phyloP scores from a whole-genome alignment of 1,284 basidiomycete genomes.

The Ganoderma lucidum region DNA sequence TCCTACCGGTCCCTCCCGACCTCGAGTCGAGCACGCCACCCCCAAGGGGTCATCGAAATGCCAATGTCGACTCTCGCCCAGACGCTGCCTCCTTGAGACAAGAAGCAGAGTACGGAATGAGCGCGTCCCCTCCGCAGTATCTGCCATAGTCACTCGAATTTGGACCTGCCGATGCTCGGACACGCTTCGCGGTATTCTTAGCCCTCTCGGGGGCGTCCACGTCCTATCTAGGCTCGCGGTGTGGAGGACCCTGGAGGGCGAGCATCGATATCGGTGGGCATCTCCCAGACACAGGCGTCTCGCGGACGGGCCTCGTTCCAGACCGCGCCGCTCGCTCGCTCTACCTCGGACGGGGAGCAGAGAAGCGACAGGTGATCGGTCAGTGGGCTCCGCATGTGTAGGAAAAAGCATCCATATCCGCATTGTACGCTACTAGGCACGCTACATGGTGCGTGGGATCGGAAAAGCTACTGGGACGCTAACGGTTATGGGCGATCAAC shows the following conservation, averaged over 20 bases:
- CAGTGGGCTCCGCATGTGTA: background rate
- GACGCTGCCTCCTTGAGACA: slow-evolving; percentile 1
- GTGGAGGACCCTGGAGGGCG: background rate
- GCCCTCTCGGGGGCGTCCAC: background rate
- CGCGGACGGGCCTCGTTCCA: background rate
- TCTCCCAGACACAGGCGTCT: background rate
- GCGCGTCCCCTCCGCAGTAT: slow-evolving; percentile 26
- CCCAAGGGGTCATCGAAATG: slow-evolving; percentile 15
- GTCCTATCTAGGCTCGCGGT: background rate
- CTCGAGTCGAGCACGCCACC: slow-evolving; percentile 12
- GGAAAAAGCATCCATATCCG: background rate
- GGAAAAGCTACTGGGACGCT: background rate
- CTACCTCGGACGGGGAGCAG: background rate
- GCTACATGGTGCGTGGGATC: background rate
- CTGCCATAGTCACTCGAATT: slow-evolving; percentile 21
- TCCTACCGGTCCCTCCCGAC: slow-evolving; percentile 8
- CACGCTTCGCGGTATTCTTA: background rate
- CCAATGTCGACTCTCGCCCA: slow-evolving; percentile 11
- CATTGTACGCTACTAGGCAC: background rate
- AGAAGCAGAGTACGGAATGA: background rate
- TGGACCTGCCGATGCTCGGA: background rate
- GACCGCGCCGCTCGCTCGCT: slow-evolving; percentile 8
- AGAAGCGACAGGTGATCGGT: slow-evolving; percentile 9
- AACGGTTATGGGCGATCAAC: background rate
- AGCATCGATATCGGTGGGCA: slow-evolving; percentile 1